Base-by-base conservation (phyloP, 305 asterid genomes). In the Striga hermonthica region DNA sequence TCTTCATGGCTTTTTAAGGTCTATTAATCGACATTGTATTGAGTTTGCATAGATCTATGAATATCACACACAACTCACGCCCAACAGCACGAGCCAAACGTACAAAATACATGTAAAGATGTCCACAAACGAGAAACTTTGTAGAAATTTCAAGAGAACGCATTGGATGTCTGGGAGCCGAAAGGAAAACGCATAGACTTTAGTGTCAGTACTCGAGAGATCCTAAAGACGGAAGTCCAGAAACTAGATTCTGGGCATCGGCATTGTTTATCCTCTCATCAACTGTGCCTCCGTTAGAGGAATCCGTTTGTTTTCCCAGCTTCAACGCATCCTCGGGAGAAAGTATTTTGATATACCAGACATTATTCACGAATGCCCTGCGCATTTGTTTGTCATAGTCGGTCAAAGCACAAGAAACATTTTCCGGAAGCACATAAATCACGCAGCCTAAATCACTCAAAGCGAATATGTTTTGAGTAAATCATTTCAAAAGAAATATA, bases 331-430 rank as follows among this genome's bases (percentile, higher is more conserved):
- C 98, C 71, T 89, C 89, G 0, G 98, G 97, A 7, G 96, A 91
- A 43, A 91, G 97, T 71, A 91, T 91, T 88, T 91, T 91, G 84
- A 91, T 91, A 56, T 87, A 89, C 97, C 96, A 91, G 66, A 91
- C 98, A 66, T 85, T 87, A 65, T 89, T 87, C 73, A 91, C 95
- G 70, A 91, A 91, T 56, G 90, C 92, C 83, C 98, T 91, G 88
- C 57, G 52, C 36, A 40, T 57, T 34, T 22, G 52, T 41, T 65
- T 55, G 28, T 56, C 31, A 37, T 6, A 6, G 56, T 70, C 69
- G 67, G 54, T 56, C 54, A 64, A 69, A 55, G 40, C 15, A 37
- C 31, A 41, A 9, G 12, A n/a, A 15, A 6, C 6, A 1, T n/a
- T 39, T 15, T 16, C 44, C 15, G 10, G 40, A 11, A 38, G 31